Evolutionary conservation across 2,329 filamentous ascomycete species (phyloP).

Genomic region (Calonectria hongkongensis): DNA sequence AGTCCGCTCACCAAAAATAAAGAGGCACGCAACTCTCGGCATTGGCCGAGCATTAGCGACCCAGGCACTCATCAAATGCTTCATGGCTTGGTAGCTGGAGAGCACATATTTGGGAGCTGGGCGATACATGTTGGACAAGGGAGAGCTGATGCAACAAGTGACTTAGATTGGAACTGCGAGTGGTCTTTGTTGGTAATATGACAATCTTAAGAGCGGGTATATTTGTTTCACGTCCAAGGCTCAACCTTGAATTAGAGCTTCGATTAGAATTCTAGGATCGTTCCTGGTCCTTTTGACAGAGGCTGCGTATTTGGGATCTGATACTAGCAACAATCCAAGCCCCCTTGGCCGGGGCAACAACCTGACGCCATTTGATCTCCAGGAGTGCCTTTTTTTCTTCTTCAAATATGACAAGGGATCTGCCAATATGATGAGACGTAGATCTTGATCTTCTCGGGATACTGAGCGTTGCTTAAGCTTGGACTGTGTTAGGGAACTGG

Average conservation of each 20-base stretch:
- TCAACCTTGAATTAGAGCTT: constrained; percentile 11
- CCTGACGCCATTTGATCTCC: not conserved
- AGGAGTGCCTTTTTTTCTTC: not conserved
- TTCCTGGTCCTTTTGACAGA: constrained; percentile 4
- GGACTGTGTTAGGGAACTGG: not conserved
- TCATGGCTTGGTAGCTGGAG: constrained; percentile 32
- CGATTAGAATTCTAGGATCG: not conserved
- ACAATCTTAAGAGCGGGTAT: constrained; percentile 18
- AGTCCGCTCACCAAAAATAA: not conserved
- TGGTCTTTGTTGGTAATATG: constrained; percentile 31
- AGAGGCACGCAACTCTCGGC: constrained; percentile 35
- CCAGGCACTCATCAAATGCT: constrained; percentile 37
- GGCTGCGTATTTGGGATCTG: not conserved
- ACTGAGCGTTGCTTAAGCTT: not conserved
- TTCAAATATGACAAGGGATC: not conserved
- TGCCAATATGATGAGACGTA: not conserved
- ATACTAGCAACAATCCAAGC: not conserved
- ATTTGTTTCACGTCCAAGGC: constrained; percentile 10
- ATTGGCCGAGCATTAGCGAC: constrained; percentile 37
- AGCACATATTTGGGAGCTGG: constrained; percentile 31
- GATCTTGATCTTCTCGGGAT: not conserved
- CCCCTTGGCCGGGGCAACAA: not conserved
- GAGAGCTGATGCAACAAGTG: not conserved
- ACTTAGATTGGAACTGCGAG: not conserved
- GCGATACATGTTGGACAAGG: constrained; percentile 24